phyloP scores from a whole-genome alignment of 2,329 filamentous ascomycete species.

The Fusarium sp. region DNA sequence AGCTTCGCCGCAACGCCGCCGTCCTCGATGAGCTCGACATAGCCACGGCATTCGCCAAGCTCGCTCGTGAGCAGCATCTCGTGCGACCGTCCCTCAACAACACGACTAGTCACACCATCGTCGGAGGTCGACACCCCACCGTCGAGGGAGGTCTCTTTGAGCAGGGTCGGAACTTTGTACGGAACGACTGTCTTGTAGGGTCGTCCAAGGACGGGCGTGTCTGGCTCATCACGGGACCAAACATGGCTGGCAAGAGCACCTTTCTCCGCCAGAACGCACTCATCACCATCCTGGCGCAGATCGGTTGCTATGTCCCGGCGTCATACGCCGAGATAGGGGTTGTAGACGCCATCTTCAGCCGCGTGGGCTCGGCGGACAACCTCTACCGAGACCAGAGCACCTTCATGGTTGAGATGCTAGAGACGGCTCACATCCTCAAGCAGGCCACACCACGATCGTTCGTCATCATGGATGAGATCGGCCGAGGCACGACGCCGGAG shows the following conservation, averaged over 20 bases:
- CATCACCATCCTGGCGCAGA: constrained; percentile 92
- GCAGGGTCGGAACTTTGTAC: constrained; percentile 83
- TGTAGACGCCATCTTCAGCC: constrained; percentile 95
- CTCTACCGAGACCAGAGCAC: constrained; percentile 96
- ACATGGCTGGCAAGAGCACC: constrained; percentile 98
- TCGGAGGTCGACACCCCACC: constrained; percentile 91
- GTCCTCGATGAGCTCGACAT: constrained; percentile 96
- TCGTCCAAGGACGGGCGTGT: constrained; percentile 71
- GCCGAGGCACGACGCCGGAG: constrained; percentile 91
- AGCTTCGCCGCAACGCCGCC: constrained; percentile 87
- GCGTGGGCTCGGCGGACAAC: constrained; percentile 93
- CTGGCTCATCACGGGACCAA: constrained; percentile 83
- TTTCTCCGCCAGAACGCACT: constrained; percentile 96
- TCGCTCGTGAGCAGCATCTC: constrained; percentile 81
- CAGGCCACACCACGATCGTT: constrained; percentile 87
- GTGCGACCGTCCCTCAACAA: constrained; percentile 79
- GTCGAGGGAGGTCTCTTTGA: constrained; percentile 86
- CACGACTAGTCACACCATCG: constrained; percentile 76
- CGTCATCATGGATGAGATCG: constrained; percentile 98
- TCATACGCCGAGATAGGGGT: constrained; percentile 87
- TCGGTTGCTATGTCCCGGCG: constrained; percentile 92
- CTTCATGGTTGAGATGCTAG: constrained; percentile 99
- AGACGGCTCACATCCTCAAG: constrained; percentile 90
- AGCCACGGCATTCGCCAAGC: constrained; percentile 82
- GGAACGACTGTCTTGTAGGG: constrained; percentile 89